Evolutionary conservation across 2,329 filamentous ascomycete species (phyloP), one percentile per base, ranked within the genome.

Genomic region (Claviceps arundinis): DNA sequence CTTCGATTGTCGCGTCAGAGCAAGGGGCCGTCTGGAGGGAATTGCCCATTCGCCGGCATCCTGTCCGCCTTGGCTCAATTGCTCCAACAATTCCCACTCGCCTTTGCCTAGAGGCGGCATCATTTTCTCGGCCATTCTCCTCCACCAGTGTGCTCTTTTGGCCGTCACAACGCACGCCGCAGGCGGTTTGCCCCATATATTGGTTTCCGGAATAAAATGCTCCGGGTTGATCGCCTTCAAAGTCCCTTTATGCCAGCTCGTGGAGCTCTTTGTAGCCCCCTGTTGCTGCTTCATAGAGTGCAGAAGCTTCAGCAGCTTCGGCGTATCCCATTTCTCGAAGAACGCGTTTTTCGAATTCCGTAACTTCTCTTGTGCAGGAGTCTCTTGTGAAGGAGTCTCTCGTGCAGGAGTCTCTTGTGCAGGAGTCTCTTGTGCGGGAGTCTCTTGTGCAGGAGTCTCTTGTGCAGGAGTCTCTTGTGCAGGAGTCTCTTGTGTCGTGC

Each of bases 61-160:
- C 9, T 70, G 69, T 26, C 64, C 64, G 1, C 74, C 78, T 7
- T 59, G 56, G 3, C 70, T 70, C 38, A 84, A 57, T 24, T 64
- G 63, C n/a, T 64, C 64, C n/a, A 84, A 63, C 14, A 72, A 60
- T 14, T 81, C 69, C 78, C 78, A 84, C 59, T 83, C 77, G 17
- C 68, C 65, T 30, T 62, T 65, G 6, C 70, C 70, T 16, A 84
- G 53, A 0, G 81, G 81, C n/a, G 78, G 76, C 58, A 78, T 65
- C 6, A 80, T 55, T 54, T 73, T 76, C 13, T 70, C 62, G 1
- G 73, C 64, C 16, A 69, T 59, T 4, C 52, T 52, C 40, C 64
- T 70, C 74, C 77, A 84, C 66, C 73, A 76, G 22, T 64, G 68
- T 30, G 67, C 71, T 47, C 66, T 59, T 54, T 74, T 75, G 9